Base-by-base conservation (phyloP, 768 basidiomycete genomes). In the Lyophyllum decastes region DNA sequence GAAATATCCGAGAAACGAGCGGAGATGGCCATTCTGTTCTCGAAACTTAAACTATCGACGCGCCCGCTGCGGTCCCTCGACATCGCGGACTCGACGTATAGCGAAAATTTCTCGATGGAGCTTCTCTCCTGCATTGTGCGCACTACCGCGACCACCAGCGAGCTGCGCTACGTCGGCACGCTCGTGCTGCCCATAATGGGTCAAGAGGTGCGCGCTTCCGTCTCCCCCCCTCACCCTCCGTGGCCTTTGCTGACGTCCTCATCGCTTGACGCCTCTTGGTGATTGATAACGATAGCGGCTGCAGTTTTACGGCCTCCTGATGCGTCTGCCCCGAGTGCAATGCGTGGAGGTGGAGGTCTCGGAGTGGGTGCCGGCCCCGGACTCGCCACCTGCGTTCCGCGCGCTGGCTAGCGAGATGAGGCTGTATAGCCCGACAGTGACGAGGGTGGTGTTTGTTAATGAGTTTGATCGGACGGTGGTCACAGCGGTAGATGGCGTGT, bases 321-420 rank as follows among this genome's bases (percentile, higher is more conserved):
- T 83, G 75, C 79, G 73, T 25, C 73, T 88, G 24, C 73, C 73
- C 0, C 72, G 67, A 12, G 74, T 89, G 12, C 74, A 78, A 58
- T 85, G 82, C 60, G 65, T 86, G 48, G 88, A 89, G 62, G 72
- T 89, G 6, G 88, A 89, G 41, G 76, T 89, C 25, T 82, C 83
- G 19, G 81, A 83, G 49, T 90, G 88, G 88, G 76, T 78, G 4
- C 88, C 87, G 9, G 68, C 81, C 8, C 87, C 84, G 9, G 68
- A 76, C 14, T 72, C 81, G 27, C 73, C 78, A 2, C 68, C 79
- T 7, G 87, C 86, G 2, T 68, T 86, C 41, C 80, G 85, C 21
- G 84, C 85, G 2, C 72, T 89, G 7, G 79, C 80, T 2, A 77
- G 76, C 53, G 88, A 89, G 69, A 70, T 89, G 49, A 79, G 82